These are phyloP conservation scores for Lolium rigidum DNA, from an alignment of 176 grass and related monocot species.

Conservation along the genomic window DNA sequence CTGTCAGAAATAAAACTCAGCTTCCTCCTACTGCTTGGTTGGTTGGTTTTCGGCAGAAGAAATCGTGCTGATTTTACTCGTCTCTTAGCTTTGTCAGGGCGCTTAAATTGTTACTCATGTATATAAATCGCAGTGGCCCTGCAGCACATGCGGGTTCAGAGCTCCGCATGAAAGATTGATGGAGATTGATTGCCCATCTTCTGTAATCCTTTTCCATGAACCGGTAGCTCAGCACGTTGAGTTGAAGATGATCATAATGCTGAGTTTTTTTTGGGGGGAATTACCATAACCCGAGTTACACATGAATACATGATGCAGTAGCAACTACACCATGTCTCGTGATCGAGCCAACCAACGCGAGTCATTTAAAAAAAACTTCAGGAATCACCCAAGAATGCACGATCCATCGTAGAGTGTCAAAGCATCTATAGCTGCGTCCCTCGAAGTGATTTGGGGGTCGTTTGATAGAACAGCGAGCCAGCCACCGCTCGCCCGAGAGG, in stretches of 20 bases:
- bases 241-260: background rate
- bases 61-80: background rate
- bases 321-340: no score
- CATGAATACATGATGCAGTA: no score
- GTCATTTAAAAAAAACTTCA: no score
- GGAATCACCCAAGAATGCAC: no score
- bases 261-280: background rate
- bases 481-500: no score
- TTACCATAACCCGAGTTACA: no score
- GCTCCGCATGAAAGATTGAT: background rate
- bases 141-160: background rate
- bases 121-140: background rate
- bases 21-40: background rate
- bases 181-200: background rate
- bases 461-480: no score
- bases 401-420: no score
- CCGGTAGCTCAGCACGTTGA: background rate
- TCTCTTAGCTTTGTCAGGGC: conserved; percentile 1
- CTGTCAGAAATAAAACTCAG: background rate
- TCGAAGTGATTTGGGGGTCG: no score
- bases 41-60: background rate
- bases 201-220: background rate
- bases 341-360: no score
- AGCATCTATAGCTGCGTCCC: no score
- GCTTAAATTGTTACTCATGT: background rate